phyloP scores from a whole-genome alignment of 2,329 filamentous ascomycete species.

The Nemania serpens region DNA sequence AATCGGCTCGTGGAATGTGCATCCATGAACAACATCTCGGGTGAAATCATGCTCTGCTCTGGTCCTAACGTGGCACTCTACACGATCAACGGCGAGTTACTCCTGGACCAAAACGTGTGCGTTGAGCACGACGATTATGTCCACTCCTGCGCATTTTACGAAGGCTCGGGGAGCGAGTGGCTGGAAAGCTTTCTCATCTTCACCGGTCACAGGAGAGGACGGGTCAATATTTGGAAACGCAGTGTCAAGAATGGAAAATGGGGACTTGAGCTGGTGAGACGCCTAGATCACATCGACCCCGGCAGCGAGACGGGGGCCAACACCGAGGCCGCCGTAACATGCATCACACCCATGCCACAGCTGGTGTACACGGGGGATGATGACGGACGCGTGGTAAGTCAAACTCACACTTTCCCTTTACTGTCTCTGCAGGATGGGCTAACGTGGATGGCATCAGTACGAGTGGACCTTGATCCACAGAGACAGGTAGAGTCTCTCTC shows the following conservation, averaged over 20 bases:
- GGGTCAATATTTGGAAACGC: conserved; percentile 78
- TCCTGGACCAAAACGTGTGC: conserved; percentile 84
- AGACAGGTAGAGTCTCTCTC: conserved; percentile 56
- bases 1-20: conserved; percentile 71
- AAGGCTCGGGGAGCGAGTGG: conserved; percentile 90
- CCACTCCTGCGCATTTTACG: conserved; percentile 86
- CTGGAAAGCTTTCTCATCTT: conserved; percentile 84
- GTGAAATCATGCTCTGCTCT: conserved; percentile 85
- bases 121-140: conserved; percentile 73
- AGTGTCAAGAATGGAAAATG: conserved; percentile 67
- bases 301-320: conserved; percentile 64
- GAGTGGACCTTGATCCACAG: conserved; percentile 66
- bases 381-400: conserved; percentile 82
- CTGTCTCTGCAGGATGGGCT: conserved; percentile 11
- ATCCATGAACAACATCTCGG: conserved; percentile 85
- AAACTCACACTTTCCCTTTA: conserved; percentile 2
- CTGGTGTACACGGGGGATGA: conserved; percentile 94
- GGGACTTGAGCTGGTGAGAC: conserved; percentile 76
- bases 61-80: conserved; percentile 77
- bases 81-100: conserved; percentile 82
- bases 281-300: conserved; percentile 78
- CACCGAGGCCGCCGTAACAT: conserved; percentile 75
- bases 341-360: conserved; percentile 80
- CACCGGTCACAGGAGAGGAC: conserved; percentile 82
- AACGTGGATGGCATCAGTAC: conserved; percentile 49